Evolutionary conservation across 371 early-diverging fungal genomes (phyloP), one percentile per base, ranked within the genome.

Genomic region (Syncephalastrum monosporum): DNA sequence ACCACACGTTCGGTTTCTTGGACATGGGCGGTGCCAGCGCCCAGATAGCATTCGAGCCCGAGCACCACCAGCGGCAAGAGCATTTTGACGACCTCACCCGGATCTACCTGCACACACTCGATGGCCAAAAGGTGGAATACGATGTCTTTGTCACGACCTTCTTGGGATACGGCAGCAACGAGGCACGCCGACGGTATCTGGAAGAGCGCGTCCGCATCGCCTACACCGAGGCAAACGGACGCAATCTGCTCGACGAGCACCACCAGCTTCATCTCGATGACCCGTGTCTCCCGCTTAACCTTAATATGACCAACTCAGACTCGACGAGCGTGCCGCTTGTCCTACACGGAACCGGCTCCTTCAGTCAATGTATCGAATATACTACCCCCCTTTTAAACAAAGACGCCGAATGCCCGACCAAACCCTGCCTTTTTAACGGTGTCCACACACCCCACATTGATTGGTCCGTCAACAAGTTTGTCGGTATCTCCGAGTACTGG

Each of bases 401-500:
- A 60, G 70, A 85, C 12, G 77, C 75, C 4, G 74, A 76, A n/a
- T 96, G 98, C 63, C 64, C 74, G 0, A 77, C 82, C 0, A 65
- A 82, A 44, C 96, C 96, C 0, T 97, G 98, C 69, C 67, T 95
- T 21, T 92, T 97, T 74, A 92, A 93, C 51, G 96, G 95, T 45
- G 91, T 92, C 5, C 93, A 93, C 58, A 91, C 91, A 0, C 96
- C 96, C 0, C 72, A 81, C 29, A 86, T 92, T 14, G 88, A 89
- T 62, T 91, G 89, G 76, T 79, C 74, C 23, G 75, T 78, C 50
- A 84, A 89, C 60, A 77, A 83, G 47, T 97, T 96, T 63, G 82
- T 97, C 12, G 98, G 95, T 12, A 88, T 96, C 12, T 90, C 91
- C 23, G 97, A 98, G 72, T 97, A 93, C 71, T 98, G 94, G 93